Conservation (phyloP, 2,329 filamentous ascomycete genomes). For the Cladorrhinum sp. region DNA sequence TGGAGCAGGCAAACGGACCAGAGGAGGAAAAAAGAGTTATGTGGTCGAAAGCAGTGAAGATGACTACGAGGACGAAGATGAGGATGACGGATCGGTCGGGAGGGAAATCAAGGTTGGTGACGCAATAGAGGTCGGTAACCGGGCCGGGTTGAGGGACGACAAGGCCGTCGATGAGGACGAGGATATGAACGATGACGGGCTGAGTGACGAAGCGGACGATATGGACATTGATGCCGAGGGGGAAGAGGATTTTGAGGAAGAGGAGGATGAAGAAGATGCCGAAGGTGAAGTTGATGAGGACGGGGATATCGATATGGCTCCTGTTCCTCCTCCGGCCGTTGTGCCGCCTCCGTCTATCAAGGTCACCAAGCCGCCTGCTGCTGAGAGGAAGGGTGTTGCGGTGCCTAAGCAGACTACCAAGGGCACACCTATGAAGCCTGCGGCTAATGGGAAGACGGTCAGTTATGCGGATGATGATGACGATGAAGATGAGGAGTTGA, state of each 20-base stretch:
- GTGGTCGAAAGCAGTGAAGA: conserved; percentile 52
- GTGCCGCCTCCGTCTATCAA: conserved; percentile 44
- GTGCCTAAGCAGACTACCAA: conserved; percentile 33
- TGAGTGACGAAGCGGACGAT: conserved; percentile 18
- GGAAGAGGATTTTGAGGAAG: conserved; percentile 25
- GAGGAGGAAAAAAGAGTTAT: conserved; percentile 57
- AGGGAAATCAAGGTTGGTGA: conserved; percentile 28
- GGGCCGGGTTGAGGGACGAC: conserved; percentile 18
- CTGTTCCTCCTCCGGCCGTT: conserved; percentile 32
- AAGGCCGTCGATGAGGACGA: conserved; percentile 32
- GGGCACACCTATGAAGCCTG: conserved; percentile 21
- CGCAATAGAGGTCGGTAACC: conserved; percentile 28
- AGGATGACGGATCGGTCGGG: conserved; percentile 35
- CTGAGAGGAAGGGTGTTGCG: conserved; percentile 31
- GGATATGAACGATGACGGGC: conserved; percentile 35
- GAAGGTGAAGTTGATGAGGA: conserved; percentile 39
- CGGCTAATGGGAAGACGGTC: conserved; percentile 13
- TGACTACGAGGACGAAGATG: conserved; percentile 40
- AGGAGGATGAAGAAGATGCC: conserved; percentile 32
- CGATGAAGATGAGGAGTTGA: conserved; percentile 55
- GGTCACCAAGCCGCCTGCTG: conserved; percentile 41
- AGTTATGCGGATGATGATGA: conserved; percentile 38
- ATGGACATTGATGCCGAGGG: conserved; percentile 23
- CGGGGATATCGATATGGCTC: conserved; percentile 48
- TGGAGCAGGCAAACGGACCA: conserved; percentile 44